A percentile compares a stretch with the other conserved stretches of the same genome.
These are phyloP conservation scores for Phialophora expanda DNA, from an alignment of 2,329 filamentous ascomycete genomes.

Conservation along the genomic window DNA sequence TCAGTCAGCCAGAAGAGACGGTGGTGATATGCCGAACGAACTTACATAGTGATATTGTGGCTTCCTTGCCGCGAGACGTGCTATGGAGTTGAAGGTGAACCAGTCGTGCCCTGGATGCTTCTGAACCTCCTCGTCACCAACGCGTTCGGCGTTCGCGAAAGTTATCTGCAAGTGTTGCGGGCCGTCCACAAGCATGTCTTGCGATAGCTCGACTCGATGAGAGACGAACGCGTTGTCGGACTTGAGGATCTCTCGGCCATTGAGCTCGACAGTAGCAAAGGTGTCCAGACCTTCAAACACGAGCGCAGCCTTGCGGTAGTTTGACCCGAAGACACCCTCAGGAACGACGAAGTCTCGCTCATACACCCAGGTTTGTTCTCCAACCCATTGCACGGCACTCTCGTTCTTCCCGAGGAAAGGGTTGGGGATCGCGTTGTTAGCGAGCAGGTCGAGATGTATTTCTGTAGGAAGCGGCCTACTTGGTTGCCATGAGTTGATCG, in stretches of 20 bases:
- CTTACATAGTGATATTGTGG: slow-evolving; percentile 62
- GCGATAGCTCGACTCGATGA: slow-evolving; percentile 63
- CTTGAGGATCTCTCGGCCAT: slow-evolving; percentile 69
- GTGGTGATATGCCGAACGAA: neutral
- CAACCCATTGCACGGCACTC: slow-evolving; percentile 71
- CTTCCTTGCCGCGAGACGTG: slow-evolving; percentile 53
- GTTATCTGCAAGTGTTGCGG: slow-evolving; percentile 53
- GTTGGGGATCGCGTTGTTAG: slow-evolving; percentile 51
- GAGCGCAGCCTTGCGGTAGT: slow-evolving; percentile 58
- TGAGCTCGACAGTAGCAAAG: slow-evolving; percentile 72
- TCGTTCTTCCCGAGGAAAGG: slow-evolving; percentile 78
- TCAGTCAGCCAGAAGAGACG: neutral
- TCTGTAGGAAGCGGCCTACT: slow-evolving; percentile 18
- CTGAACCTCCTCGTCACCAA: slow-evolving; percentile 48
- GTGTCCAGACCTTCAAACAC: slow-evolving; percentile 81
- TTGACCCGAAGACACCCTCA: slow-evolving; percentile 37
- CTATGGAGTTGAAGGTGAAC: slow-evolving; percentile 26
- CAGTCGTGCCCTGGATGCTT: slow-evolving; percentile 10
- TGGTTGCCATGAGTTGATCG: slow-evolving; percentile 2
- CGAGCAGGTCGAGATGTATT: slow-evolving; percentile 42
- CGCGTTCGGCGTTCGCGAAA: slow-evolving; percentile 54
- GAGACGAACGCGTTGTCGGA: slow-evolving; percentile 80
- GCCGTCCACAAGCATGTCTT: slow-evolving; percentile 15
- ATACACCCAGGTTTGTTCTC: slow-evolving; percentile 73
- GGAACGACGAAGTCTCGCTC: slow-evolving; percentile 62